phyloP scores from a whole-genome alignment of 495 filamentous ascomycete species.

The Neurospora cerealis region DNA sequence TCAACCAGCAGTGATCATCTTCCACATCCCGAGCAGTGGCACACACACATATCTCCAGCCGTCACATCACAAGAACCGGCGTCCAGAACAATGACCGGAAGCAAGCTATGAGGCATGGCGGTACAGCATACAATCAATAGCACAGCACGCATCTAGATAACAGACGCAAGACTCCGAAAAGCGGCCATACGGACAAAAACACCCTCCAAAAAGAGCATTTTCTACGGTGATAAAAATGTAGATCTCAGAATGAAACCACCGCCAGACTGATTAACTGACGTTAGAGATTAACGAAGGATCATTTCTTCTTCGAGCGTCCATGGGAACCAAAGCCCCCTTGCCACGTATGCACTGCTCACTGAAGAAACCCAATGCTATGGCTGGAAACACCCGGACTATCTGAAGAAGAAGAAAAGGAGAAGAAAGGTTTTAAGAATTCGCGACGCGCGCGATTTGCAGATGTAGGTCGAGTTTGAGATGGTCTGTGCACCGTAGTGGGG shows the following conservation, averaged over 20 bases:
- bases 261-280: slow-evolving; percentile 40
- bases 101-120: background rate
- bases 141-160: background rate
- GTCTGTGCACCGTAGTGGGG: background rate
- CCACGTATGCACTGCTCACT: slow-evolving; percentile 27
- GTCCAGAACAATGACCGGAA: background rate
- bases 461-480: background rate
- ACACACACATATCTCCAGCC: background rate
- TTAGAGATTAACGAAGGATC: slow-evolving; percentile 54
- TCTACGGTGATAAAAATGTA: slow-evolving; percentile 27
- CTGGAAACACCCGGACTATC: slow-evolving; percentile 38
- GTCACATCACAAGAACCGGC: background rate
- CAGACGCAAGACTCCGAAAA: background rate
- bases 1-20: background rate
- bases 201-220: background rate
- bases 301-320: slow-evolving; percentile 36
- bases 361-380: slow-evolving; percentile 25
- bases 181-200: background rate
- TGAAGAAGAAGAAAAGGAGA: slow-evolving; percentile 27
- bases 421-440: slow-evolving; percentile 9
- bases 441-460: background rate
- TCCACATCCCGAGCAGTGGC: background rate
- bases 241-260: slow-evolving; percentile 50
- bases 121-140: background rate
- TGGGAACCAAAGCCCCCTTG: slow-evolving; percentile 29